Percentiles rank a stretch among this genome's conserved stretches.
These are phyloP conservation scores for Verticillium longisporum DNA, from an alignment of 2,329 filamentous ascomycete species.

Conservation along the genomic window DNA sequence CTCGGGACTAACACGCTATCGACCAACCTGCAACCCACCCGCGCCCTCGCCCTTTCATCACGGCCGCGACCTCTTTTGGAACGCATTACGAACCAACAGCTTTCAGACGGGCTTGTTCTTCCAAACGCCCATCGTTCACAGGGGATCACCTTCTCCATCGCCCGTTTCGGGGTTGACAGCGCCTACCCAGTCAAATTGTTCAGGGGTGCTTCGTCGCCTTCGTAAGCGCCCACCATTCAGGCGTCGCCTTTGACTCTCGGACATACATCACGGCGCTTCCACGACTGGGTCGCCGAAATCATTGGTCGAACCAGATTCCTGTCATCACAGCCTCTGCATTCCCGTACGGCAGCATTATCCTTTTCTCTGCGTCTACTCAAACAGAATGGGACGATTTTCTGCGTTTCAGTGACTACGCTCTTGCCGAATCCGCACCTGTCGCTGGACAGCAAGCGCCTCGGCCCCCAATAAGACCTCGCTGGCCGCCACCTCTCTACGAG, in stretches of 20 bases:
- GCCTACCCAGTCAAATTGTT: constrained; percentile 1
- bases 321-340: constrained; percentile 15
- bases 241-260: constrained; percentile 8
- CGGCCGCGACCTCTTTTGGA: neutral
- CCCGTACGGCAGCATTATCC: neutral
- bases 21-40: neutral
- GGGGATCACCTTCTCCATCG: constrained; percentile 7
- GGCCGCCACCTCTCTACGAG: constrained; percentile 6
- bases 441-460: neutral
- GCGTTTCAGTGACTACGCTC: constrained; percentile 6
- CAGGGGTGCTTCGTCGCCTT: neutral
- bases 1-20: neutral
- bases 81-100: neutral
- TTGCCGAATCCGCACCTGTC: neutral
- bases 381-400: constrained; percentile 14
- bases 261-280: constrained; percentile 24
- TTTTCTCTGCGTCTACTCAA: constrained; percentile 19
- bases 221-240: constrained; percentile 23
- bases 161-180: constrained; percentile 9
- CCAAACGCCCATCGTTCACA: neutral
- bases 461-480: constrained; percentile 12
- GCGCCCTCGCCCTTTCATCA: neutral
- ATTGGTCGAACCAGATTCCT: constrained; percentile 19
- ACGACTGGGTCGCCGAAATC: constrained; percentile 6
- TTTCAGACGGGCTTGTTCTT: neutral